phyloP scores from a whole-genome alignment of 1,139 yeast species.

The Pichia kudriavzevii region DNA sequence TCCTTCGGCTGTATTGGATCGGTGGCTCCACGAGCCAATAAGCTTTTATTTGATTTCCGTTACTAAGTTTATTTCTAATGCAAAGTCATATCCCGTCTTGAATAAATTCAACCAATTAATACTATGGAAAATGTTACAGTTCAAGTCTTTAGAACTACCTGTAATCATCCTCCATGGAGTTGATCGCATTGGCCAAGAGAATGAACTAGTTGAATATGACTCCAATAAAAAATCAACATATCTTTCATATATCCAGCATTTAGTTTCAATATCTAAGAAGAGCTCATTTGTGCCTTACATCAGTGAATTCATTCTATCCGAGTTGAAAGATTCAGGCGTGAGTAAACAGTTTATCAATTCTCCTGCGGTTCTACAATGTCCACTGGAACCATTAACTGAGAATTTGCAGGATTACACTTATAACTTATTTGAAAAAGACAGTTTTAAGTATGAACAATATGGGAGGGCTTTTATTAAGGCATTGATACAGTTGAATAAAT shows the following conservation, averaged over 20 bases:
- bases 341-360: constrained; percentile 2
- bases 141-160: constrained; percentile 26
- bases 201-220: constrained; percentile 6
- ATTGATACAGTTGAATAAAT: constrained; percentile 31
- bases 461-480: constrained; percentile 60
- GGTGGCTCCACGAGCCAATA: constrained; percentile 65
- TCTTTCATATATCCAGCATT: constrained; percentile 36
- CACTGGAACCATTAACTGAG: constrained; percentile 63
- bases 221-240: constrained; percentile 31
- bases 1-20: constrained; percentile 39
- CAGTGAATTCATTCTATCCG: constrained; percentile 21
- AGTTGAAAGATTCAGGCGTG: constrained; percentile 14
- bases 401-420: constrained; percentile 55
- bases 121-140: constrained; percentile 31
- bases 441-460: constrained; percentile 58
- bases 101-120: constrained; percentile 46
- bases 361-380: constrained; percentile 31
- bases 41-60: constrained; percentile 47
- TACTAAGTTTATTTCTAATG: constrained; percentile 46
- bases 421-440: constrained; percentile 62
- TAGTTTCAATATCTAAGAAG: constrained; percentile 15
- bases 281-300: constrained; percentile 22
- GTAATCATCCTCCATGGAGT: constrained; percentile 37
- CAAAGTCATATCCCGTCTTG: constrained; percentile 54
- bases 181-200: constrained; percentile 29